Evolutionary conservation across 2,329 filamentous ascomycete species (phyloP), one percentile per base, ranked within the genome.

Genomic region (Geosmithia flava): DNA sequence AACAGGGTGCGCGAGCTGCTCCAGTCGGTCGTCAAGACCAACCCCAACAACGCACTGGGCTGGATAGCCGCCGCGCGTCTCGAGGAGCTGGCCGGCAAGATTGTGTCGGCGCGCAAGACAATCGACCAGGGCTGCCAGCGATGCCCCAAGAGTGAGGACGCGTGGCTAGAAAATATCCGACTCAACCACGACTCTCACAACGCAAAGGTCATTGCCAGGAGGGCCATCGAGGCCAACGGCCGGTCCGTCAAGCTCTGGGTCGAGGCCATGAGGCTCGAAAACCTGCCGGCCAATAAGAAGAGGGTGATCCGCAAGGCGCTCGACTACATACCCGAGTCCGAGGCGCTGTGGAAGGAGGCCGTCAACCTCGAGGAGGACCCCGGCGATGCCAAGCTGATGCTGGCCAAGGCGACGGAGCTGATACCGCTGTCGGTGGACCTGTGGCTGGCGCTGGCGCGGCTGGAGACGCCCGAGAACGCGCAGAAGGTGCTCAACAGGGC

Each of bases 1-100:
- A 95, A 95, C 61, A 85, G 93, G 64, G 93, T 94, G 17, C 81
- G 93, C 53, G 84, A 90, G 53, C 75, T 98, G 37, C 71, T 98
- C n/a, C 89, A 95, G 61, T 97, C 91, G 0, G 93, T 97, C 44
- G 94, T 95, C 62, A 94, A 93, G 67, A 96, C 91, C 7, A 98
- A 98, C 62, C 87, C 91, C 2, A 90, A 87, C 53, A 94, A 97
- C 60, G 89, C 87, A 0, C 87, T 93, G 10, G 93, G 89, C 19
- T 98, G 94, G 86, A 94, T 98, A 56, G 93, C 94, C 4, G 87
- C 93, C 3, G 89, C 91, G 16, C 81, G 93, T 58, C 67, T 98
- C 45, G 94, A 98, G 64, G 90, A 97, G 62, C 72, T 94, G 52
- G 93, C 93, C 3, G 91, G 91, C 43, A 95, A 94, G 66, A 85